Conservation (phyloP, 2,329 filamentous ascomycete species). For the Fusarium ramigenum region DNA sequence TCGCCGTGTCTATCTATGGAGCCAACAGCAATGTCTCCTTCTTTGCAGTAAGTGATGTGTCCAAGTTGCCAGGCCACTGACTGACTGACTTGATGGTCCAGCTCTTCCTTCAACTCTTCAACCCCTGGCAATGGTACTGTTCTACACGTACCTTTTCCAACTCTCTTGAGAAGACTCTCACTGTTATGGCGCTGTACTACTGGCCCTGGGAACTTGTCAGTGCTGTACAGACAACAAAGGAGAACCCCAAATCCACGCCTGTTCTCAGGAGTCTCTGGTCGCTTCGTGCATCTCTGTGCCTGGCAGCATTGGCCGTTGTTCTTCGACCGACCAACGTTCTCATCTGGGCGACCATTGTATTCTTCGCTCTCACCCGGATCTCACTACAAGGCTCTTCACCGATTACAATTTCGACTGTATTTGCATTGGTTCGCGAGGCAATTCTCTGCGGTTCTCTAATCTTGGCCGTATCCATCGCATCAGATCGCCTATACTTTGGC, state of each 20-base stretch:
- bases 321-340: constrained; percentile 89
- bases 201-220: constrained; percentile 86
- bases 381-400: constrained; percentile 51
- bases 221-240: constrained; percentile 51
- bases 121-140: constrained; percentile 94
- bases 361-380: constrained; percentile 55
- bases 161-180: constrained; percentile 89
- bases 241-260: constrained; percentile 48
- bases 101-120: constrained; percentile 51
- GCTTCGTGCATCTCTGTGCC: constrained; percentile 69
- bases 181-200: constrained; percentile 77
- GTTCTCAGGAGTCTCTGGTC: constrained; percentile 41
- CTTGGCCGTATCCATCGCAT: constrained; percentile 69
- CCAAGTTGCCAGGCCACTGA: not conserved
- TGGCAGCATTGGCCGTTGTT: constrained; percentile 84
- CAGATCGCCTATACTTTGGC: constrained; percentile 83
- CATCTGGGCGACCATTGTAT: constrained; percentile 78
- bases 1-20: constrained; percentile 80
- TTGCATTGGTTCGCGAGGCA: constrained; percentile 69
- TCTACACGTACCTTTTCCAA: constrained; percentile 95
- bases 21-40: constrained; percentile 68
- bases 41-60: constrained; percentile 68
- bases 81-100: constrained; percentile 18
- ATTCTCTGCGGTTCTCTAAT: constrained; percentile 70
- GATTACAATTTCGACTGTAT: constrained; percentile 54